Conservation (phyloP, 73 alveolate genomes). For the Paramecium primaurelia region DNA sequence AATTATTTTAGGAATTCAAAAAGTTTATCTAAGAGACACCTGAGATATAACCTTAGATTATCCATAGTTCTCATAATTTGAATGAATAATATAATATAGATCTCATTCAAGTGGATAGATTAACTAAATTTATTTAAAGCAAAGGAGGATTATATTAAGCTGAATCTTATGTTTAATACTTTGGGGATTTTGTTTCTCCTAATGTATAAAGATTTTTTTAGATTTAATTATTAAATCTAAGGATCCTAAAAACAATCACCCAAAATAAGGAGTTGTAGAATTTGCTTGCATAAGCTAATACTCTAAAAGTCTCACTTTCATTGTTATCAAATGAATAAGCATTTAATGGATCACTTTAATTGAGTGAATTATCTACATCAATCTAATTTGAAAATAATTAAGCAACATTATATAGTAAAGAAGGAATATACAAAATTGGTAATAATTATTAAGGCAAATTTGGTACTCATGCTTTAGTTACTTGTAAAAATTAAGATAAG, state of each 20-base stretch:
- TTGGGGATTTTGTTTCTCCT: neutral
- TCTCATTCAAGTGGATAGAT: neutral
- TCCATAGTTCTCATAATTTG: neutral
- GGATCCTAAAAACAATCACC: conserved; percentile 33
- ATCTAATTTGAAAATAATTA: neutral
- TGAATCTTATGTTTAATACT: neutral
- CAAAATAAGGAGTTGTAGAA: neutral
- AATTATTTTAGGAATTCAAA: neutral
- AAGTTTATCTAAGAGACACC: neutral
- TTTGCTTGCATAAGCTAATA: neutral
- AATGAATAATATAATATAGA: neutral
- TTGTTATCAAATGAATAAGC: conserved; percentile 1
- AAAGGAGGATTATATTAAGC: conserved; percentile 7
- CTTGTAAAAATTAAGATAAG: neutral
- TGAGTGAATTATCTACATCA: neutral
- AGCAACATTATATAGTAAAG: neutral
- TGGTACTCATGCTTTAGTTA: neutral
- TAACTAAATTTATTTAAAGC: neutral
- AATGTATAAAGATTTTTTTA: neutral
- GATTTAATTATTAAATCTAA: conserved; percentile 9
- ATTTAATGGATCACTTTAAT: neutral
- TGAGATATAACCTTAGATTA: neutral
- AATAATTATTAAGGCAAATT: conserved; percentile 30
- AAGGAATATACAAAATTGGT: neutral
- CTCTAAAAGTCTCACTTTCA: neutral